Conservation (phyloP, 169 alveolate genomes). For the Fabrea salina region DNA sequence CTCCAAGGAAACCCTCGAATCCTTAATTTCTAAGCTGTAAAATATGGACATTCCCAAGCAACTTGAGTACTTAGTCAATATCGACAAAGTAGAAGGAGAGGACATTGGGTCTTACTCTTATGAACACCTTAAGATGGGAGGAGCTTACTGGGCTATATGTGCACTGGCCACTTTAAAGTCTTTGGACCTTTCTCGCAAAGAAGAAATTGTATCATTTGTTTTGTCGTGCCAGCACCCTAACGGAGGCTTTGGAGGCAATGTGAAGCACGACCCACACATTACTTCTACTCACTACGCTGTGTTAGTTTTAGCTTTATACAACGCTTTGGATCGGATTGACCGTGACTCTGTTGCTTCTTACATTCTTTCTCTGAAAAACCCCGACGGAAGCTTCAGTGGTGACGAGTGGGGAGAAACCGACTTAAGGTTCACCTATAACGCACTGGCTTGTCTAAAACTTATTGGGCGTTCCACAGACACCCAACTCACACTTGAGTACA, state of each 20-base stretch:
- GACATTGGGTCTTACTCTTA: constrained; percentile 73
- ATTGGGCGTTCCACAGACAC: constrained; percentile 76
- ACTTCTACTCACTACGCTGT: constrained; percentile 87
- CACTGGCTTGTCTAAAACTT: constrained; percentile 85
- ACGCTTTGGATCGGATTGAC: constrained; percentile 67
- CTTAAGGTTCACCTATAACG: constrained; percentile 91
- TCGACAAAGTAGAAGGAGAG: constrained; percentile 66
- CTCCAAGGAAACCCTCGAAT: too few species aligned
- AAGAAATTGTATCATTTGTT: constrained; percentile 54
- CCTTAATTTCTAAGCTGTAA: too few species aligned
- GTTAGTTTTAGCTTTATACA: constrained; percentile 73
- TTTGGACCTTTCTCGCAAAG: constrained; percentile 44
- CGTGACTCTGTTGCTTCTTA: constrained; percentile 73
- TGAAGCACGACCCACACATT: constrained; percentile 82
- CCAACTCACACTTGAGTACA: constrained; percentile 80
- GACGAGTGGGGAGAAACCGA: constrained; percentile 94
- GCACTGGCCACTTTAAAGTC: constrained; percentile 57
- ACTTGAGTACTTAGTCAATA: constrained; percentile 43
- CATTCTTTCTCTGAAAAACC: constrained; percentile 82
- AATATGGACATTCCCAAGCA: too few species aligned
- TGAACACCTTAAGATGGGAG: constrained; percentile 78
- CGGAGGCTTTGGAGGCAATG: constrained; percentile 85
- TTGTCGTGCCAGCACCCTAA: constrained; percentile 55
- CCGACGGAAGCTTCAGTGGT: constrained; percentile 93
- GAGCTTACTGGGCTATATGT: constrained; percentile 80